Base-by-base conservation (phyloP, 495 filamentous ascomycete species). In the Entonaema liquescens region DNA sequence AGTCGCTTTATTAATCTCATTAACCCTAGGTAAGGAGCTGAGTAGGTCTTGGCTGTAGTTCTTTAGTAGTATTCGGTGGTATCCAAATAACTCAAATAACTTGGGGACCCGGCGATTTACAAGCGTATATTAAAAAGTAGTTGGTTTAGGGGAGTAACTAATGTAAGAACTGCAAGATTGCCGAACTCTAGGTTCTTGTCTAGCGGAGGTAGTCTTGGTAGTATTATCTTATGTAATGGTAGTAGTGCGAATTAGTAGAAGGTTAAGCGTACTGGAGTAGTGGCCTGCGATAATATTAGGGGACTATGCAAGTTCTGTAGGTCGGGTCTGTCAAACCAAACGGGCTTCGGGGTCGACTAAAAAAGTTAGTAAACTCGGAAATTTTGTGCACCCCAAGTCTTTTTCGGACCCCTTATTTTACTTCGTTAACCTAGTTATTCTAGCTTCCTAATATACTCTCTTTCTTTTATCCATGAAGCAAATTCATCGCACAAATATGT, bases 61-160 rank as follows among this genome's bases (percentile, higher is more conserved):
- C 12, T 57, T 21, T 17, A 57, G 65, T 65, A 62, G 49, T 40
- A 68, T 68, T 56, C 49, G 65, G 65, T 31, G 64, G 65, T 36
- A 72, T 59, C 57, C 38, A n/a, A 12, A 44, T 44, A n/a, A n/a
- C 40, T 33, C 31, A 40, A 40, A 61, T 62, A 59, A 62, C 49
- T 65, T 60, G 64, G 55, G 58, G 31, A 26, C 40, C 31, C 54
- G 31, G 50, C 52, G 59, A 49, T 33, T 47, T 53, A 31, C 5
- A 42, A 59, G 57, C 29, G 29, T n/a, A 42, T 21, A 31, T 17
- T 19, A 40, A 23, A 28, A 57, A 38, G 11, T 7, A 33, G 7
- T 31, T n/a, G n/a, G n/a, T n/a, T n/a, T n/a, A n/a, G n/a, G n/a
- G n/a, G 50, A 57, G 44, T 36, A 65, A 28, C 42, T 61, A 49